Conservation (phyloP, 345 rosid species). For the Syzygium aromaticum region DNA sequence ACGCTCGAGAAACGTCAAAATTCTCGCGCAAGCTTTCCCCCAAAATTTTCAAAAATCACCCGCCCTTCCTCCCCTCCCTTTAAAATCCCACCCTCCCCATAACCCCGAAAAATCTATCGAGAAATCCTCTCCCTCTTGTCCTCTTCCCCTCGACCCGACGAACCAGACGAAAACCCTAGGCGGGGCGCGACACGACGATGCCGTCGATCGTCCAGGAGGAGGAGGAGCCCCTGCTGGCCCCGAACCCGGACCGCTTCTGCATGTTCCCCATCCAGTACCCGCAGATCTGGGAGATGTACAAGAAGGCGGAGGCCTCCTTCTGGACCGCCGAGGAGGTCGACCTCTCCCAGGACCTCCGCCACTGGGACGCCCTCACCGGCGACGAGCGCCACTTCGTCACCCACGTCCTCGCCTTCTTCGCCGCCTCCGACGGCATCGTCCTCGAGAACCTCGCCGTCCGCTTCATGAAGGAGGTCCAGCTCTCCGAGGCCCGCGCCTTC, state of each 20-base stretch:
- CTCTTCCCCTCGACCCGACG: background rate
- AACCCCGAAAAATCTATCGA: background rate
- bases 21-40: constrained; percentile 19
- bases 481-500: constrained; percentile 94
- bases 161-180: background rate
- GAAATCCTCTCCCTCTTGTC: background rate
- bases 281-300: constrained; percentile 95
- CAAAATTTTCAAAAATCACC: constrained; percentile 7
- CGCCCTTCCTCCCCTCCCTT: background rate
- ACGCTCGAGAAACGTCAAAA: background rate
- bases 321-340: constrained; percentile 99
- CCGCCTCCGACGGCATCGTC: constrained; percentile 91
- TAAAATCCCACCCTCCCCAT: background rate
- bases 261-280: constrained; percentile 96
- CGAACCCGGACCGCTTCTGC: constrained; percentile 75
- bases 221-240: constrained; percentile 77
- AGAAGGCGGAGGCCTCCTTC: constrained; percentile 94
- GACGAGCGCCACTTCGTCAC: constrained; percentile 80
- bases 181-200: constrained; percentile 14
- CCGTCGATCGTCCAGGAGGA: constrained; percentile 38
- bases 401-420: constrained; percentile 95
- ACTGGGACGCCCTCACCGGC: constrained; percentile 65
- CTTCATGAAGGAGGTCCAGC: constrained; percentile 92
- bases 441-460: constrained; percentile 79
- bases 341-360: constrained; percentile 62